A percentile compares a stretch with the other conserved stretches of the same genome.
phyloP scores from a whole-genome alignment of 2,329 filamentous ascomycete species.

The Didymella lethalis region DNA sequence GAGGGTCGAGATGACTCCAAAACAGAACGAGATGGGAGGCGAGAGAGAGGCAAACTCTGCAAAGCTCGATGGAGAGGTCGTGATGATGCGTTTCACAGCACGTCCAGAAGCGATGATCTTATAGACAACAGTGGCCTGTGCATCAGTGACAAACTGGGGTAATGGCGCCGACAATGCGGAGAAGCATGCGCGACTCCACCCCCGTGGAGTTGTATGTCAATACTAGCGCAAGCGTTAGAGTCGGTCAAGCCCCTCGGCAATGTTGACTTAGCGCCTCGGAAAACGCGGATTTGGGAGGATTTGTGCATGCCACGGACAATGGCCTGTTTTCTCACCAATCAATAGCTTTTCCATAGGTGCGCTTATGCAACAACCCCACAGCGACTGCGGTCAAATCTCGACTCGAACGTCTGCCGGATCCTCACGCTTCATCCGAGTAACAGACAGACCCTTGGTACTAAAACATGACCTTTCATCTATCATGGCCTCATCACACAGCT shows the following conservation, averaged over 20 bases:
- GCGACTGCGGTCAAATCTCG: too few relatives aligned
- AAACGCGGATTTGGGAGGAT: background rate
- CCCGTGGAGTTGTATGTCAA: background rate
- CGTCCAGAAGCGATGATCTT: constrained; percentile 5
- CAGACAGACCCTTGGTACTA: background rate
- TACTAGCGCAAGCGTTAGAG: background rate
- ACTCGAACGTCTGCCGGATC: background rate
- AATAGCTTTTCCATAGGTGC: background rate
- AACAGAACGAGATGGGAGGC: background rate
- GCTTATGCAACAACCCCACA: background rate
- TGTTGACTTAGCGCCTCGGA: background rate
- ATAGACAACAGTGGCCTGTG: constrained; percentile 1
- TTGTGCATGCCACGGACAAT: background rate
- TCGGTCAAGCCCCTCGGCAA: background rate
- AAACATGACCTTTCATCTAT: background rate
- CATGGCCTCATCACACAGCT: background rate
- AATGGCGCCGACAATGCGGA: constrained; percentile 8
- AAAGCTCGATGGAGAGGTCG: background rate
- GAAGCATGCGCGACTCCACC: constrained; percentile 6
- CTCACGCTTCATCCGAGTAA: background rate
- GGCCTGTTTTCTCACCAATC: background rate
- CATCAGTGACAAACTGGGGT: background rate
- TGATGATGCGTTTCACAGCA: background rate
- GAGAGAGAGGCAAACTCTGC: background rate
- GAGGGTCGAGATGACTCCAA: background rate